phyloP scores from a whole-genome alignment of 2,329 filamentous ascomycete species.

The Aspergillus sp. region DNA sequence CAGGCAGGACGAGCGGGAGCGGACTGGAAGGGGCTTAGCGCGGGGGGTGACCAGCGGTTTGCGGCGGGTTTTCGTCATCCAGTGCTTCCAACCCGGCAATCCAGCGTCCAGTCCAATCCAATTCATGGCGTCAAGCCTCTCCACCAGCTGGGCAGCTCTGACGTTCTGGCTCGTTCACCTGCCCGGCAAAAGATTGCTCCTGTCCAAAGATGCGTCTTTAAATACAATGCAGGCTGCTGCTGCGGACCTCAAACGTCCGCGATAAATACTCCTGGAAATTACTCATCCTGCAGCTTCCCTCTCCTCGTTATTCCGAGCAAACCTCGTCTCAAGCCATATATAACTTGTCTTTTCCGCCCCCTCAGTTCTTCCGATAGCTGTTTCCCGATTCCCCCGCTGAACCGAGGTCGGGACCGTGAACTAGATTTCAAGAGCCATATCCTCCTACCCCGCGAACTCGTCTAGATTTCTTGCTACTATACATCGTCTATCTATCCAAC shows the following conservation, averaged over 20 bases:
- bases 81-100: neutral
- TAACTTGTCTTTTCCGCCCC: neutral
- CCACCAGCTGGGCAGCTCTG: slow-evolving; percentile 8
- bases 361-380: neutral
- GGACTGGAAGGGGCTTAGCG: slow-evolving; percentile 17
- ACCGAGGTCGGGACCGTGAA: slow-evolving; percentile 26
- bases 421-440: neutral
- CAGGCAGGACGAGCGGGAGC: slow-evolving; percentile 17
- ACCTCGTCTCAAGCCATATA: slow-evolving; percentile 5
- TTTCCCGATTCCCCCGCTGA: slow-evolving; percentile 28
- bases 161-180: slow-evolving; percentile 11
- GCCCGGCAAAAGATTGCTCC: slow-evolving; percentile 19
- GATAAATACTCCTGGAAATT: slow-evolving; percentile 11
- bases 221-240: slow-evolving; percentile 9
- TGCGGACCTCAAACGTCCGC: slow-evolving; percentile 1
- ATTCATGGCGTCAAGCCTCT: slow-evolving; percentile 19
- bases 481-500: neutral
- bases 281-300: slow-evolving; percentile 5
- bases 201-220: slow-evolving; percentile 3
- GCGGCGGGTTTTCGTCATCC: neutral
- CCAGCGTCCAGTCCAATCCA: neutral
- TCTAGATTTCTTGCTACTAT: slow-evolving; percentile 3
- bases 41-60: slow-evolving; percentile 16
- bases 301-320: neutral
- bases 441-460: slow-evolving; percentile 3